Conservation (phyloP, 768 basidiomycete species). For the Lyophyllum shimeji region DNA sequence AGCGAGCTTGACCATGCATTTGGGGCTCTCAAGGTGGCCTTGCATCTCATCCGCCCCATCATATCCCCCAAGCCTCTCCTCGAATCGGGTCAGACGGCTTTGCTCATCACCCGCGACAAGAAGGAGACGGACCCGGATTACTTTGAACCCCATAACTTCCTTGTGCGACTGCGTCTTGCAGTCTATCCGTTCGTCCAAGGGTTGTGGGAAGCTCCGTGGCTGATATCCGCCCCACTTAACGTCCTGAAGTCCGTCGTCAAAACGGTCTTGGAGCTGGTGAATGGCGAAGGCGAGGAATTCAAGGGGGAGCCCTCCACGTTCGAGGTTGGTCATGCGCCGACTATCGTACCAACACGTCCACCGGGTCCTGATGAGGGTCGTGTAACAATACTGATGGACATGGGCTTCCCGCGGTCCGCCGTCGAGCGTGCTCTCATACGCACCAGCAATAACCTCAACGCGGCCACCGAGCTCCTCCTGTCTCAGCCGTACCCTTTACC, state of each 20-base stretch:
- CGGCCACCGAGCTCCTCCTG: slow-evolving; percentile 86
- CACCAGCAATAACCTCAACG: slow-evolving; percentile 83
- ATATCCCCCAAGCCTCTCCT: slow-evolving; percentile 78
- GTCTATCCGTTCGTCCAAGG: slow-evolving; percentile 64
- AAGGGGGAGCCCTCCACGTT: slow-evolving; percentile 41
- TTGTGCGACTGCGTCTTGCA: slow-evolving; percentile 75
- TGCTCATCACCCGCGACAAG: slow-evolving; percentile 74
- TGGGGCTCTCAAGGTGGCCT: slow-evolving; percentile 76
- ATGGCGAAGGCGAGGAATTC: slow-evolving; percentile 77
- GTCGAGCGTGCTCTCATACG: slow-evolving; percentile 83
- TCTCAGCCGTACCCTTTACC: slow-evolving; percentile 78
- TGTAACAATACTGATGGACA: slow-evolving; percentile 84
- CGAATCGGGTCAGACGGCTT: slow-evolving; percentile 80
- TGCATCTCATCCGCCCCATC: slow-evolving; percentile 75
- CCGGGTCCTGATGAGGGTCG: slow-evolving; percentile 72
- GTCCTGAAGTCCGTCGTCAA: slow-evolving; percentile 76
- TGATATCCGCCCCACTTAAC: slow-evolving; percentile 70
- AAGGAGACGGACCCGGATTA: slow-evolving; percentile 74
- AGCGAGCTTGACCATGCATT: slow-evolving; percentile 76
- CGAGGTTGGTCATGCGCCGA: slow-evolving; percentile 28
- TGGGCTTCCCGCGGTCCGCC: slow-evolving; percentile 94
- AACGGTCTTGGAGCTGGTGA: slow-evolving; percentile 76
- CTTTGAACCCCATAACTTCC: slow-evolving; percentile 85
- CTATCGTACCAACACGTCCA: slow-evolving; percentile 29
- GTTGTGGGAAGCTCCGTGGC: slow-evolving; percentile 86